phyloP scores from a whole-genome alignment of 176 grass and related monocot species.

The Areca catechu region DNA sequence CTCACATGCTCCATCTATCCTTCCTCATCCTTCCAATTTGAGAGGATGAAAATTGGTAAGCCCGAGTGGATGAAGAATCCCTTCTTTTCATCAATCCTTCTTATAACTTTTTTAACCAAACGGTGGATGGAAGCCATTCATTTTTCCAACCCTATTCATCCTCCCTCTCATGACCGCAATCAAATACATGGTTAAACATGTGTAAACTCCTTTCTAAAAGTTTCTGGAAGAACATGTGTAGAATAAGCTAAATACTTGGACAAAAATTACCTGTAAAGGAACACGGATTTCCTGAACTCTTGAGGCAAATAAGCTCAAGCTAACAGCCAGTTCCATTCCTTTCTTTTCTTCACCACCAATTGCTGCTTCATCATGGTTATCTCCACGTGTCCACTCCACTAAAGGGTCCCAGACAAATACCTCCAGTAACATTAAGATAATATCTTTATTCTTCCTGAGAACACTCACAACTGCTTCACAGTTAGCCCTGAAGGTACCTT shows the following conservation, averaged over 20 bases:
- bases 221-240: not conserved
- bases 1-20: too few species aligned
- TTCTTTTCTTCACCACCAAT: constrained; percentile 96
- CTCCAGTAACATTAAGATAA: constrained; percentile 94
- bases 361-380: constrained; percentile 84
- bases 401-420: constrained; percentile 97
- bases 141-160: too few species aligned
- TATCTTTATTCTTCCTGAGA: constrained; percentile 84
- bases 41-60: too few species aligned
- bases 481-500: constrained; percentile 75
- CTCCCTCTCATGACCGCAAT: too few species aligned
- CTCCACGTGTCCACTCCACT: constrained; percentile 86
- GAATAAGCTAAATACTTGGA: not conserved
- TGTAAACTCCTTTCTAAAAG: too few species aligned
- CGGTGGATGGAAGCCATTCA: too few species aligned
- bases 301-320: constrained; percentile 95
- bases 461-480: constrained; percentile 75
- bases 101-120: too few species aligned
- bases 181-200: too few species aligned
- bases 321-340: constrained; percentile 98
- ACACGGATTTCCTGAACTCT: constrained; percentile 91
- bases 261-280: constrained; percentile 76
- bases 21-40: too few species aligned
- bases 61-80: too few species aligned
- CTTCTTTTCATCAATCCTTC: too few species aligned